These are phyloP conservation scores for Aspergillus cejpii DNA, from an alignment of 2,329 filamentous ascomycete species.

Conservation along the genomic window DNA sequence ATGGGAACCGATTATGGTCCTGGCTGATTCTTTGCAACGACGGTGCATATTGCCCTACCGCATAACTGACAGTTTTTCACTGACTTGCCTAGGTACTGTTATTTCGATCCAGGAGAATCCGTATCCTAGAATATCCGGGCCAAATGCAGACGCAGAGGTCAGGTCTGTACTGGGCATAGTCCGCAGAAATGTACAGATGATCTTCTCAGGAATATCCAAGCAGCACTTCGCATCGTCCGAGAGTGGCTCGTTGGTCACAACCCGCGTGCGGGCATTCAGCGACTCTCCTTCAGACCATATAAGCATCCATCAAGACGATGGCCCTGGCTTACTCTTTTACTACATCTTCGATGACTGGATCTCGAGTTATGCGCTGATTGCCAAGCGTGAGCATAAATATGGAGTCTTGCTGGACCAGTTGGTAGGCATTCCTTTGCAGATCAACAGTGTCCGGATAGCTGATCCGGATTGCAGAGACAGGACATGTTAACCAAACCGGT, in stretches of 20 bases:
- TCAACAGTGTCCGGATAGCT: constrained; percentile 1
- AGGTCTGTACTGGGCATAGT: constrained; percentile 32
- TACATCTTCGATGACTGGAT: constrained; percentile 64
- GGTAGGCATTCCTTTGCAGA: constrained; percentile 28
- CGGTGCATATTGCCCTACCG: constrained; percentile 34
- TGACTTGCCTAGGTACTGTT: constrained; percentile 51
- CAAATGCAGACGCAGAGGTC: constrained; percentile 21
- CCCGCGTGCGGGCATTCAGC: constrained; percentile 38
- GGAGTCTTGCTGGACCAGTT: constrained; percentile 45
- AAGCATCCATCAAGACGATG: constrained; percentile 43
- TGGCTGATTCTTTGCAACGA: constrained; percentile 66
- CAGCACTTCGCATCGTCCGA: constrained; percentile 44
- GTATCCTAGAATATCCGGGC: constrained; percentile 43
- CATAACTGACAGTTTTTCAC: not conserved
- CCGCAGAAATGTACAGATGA: constrained; percentile 54
- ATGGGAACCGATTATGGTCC: constrained; percentile 57
- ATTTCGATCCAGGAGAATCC: constrained; percentile 62
- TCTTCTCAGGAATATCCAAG: constrained; percentile 56
- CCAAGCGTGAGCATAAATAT: constrained; percentile 50
- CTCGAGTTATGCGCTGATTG: constrained; percentile 55
- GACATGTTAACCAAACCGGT: constrained; percentile 51
- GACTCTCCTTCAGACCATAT: constrained; percentile 28
- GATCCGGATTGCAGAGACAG: constrained; percentile 34
- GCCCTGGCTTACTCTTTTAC: constrained; percentile 58
- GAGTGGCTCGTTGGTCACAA: constrained; percentile 46